Conservation (phyloP, 208 protist genomes). For the Leishmania amazonensis region DNA sequence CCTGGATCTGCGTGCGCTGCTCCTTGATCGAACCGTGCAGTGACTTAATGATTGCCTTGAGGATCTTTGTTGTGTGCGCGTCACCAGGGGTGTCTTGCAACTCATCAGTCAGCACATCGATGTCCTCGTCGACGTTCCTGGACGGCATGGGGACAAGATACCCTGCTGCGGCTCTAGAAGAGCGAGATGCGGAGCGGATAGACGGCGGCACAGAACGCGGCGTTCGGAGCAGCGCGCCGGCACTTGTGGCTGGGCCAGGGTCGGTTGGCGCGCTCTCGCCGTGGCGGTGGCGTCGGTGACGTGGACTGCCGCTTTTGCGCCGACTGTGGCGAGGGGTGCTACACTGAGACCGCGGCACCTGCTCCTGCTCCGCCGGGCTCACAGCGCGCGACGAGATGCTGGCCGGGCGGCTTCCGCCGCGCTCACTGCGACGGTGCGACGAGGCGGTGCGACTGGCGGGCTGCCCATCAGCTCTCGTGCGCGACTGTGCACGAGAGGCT, state of each 20-base stretch:
- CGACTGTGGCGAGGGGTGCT: conserved; percentile 29
- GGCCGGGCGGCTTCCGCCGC: conserved; percentile 17
- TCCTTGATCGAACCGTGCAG: conserved; percentile 38
- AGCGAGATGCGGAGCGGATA: conserved; percentile 9
- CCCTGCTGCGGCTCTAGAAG: conserved; percentile 3
- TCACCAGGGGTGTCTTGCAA: conserved; percentile 37
- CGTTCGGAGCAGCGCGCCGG: conserved; percentile 4
- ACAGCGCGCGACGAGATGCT: conserved; percentile 29
- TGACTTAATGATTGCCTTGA: conserved; percentile 40
- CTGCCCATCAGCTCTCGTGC: conserved; percentile 18
- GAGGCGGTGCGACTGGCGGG: conserved; percentile 26
- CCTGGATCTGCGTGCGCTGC: conserved; percentile 34
- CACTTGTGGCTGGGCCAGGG: conserved; percentile 1
- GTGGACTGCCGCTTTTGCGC: conserved; percentile 19
- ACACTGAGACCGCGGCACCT: conserved; percentile 5
- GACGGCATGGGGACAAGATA: conserved; percentile 24
- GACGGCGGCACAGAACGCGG: conserved; percentile 6
- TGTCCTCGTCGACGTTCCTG: conserved; percentile 21
- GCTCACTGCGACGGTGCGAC: conserved; percentile 31
- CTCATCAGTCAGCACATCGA: conserved; percentile 33
- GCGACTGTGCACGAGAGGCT: neutral
- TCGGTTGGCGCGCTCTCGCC: conserved; percentile 3
- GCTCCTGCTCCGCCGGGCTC: conserved; percentile 18
- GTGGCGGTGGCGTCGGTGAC: conserved; percentile 18
- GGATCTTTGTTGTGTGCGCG: conserved; percentile 22